Evolutionary conservation across 106 monocot genomes (phyloP).

Genomic region (Dendrobium huoshanense): DNA sequence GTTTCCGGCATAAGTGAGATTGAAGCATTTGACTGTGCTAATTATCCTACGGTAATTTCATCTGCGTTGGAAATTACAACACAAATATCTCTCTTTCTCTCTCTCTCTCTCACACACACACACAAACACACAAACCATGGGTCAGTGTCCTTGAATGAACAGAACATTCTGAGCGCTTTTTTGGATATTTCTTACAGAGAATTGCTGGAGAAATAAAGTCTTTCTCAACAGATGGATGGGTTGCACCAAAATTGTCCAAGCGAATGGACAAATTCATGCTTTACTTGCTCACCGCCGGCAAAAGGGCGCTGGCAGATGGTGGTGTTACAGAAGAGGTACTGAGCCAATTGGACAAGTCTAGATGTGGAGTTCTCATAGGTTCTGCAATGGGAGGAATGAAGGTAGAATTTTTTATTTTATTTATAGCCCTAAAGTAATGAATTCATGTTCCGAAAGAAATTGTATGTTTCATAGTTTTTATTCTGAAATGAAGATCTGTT

Average conservation of each 20-base stretch:
- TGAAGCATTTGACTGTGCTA: constrained; percentile 83
- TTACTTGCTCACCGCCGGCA: constrained; percentile 60
- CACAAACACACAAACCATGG: background rate
- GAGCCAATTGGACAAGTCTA: constrained; percentile 43
- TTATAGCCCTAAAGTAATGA: background rate
- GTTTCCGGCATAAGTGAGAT: constrained; percentile 64
- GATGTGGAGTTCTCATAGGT: constrained; percentile 66
- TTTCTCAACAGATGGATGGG: constrained; percentile 71
- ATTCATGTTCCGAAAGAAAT: background rate
- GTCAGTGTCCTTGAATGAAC: background rate
- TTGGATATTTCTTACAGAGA: constrained; percentile 27
- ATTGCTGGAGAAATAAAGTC: constrained; percentile 73
- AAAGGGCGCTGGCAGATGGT: constrained; percentile 57
- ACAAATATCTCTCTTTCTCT: background rate
- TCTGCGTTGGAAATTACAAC: background rate
- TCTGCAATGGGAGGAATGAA: constrained; percentile 79
- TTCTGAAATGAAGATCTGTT: background rate
- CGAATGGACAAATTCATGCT: constrained; percentile 78
- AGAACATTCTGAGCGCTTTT: background rate
- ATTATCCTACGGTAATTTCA: constrained; percentile 54
- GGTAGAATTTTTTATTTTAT: constrained; percentile 13
- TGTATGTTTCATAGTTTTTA: background rate
- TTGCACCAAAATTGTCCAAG: constrained; percentile 57
- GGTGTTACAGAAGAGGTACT: constrained; percentile 48
- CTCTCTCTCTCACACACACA: background rate